Evolutionary conservation across 306 rosid genomes (phyloP), one percentile per base, ranked within the genome.

Genomic region (Begonia loranthoides): DNA sequence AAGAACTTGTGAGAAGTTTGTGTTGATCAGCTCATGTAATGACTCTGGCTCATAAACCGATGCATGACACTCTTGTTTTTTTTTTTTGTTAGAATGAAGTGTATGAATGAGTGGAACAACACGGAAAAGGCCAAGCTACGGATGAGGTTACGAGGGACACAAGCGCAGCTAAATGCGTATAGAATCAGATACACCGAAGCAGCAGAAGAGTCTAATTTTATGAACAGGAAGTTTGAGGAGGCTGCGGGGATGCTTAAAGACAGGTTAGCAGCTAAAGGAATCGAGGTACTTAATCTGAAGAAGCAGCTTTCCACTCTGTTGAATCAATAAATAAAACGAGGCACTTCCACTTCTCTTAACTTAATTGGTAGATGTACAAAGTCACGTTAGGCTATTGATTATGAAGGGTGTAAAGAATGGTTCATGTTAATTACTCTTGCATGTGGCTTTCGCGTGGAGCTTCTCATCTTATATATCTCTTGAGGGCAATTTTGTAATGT

Each of bases 61-160:
- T 28, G 36, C 36, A 28, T 28, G 36, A 28, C 36, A 28, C 9
- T 28, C 62, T 45, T 50, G 47, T 2, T n/a, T 1, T 41, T 12
- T 53, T n/a, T 19, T 24, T 10, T 28, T 21, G 36, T 36, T 9
- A 89, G 97, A 81, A 71, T 55, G 66, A 61, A 52, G 71, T 76
- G 4, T 39, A 59, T 28, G 36, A 28, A 28, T 28, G 36, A 28
- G 36, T 28, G 36, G 40, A 76, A 49, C 51, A 58, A 58, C 60
- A 82, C 61, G 46, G 75, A 68, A 45, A 68, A 45, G 58, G 55
- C 86, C 9, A 82, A 80, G 59, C 68, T 70, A 10, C 72, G 76
- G 62, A 78, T 78, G 84, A 72, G 90, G 66, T 77, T 85, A 2
- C 72, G 68, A 10, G 84, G 94, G 68, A 79, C 87, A 15, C 95